A percentile compares a stretch with the other conserved stretches of the same genome.
phyloP scores from a whole-genome alignment of 2,329 filamentous ascomycete genomes.

The Gnomoniopsis smithogilvyi region DNA sequence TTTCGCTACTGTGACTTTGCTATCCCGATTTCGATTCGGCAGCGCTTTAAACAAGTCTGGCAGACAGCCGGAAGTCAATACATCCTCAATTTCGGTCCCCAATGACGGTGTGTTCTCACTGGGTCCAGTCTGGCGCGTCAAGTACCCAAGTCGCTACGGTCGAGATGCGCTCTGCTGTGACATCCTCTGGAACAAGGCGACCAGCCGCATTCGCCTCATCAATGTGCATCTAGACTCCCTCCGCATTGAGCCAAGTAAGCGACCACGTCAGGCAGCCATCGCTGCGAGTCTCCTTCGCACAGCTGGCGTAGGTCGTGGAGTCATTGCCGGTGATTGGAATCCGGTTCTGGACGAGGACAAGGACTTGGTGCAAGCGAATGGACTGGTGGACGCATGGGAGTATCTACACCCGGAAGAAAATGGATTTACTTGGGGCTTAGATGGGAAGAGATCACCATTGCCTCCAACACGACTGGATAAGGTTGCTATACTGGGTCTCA shows the following conservation, averaged over 20 bases:
- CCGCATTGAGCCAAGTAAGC: constrained; percentile 24
- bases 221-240: constrained; percentile 39
- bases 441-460: constrained; percentile 27
- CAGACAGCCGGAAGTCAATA: not conserved
- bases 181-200: constrained; percentile 23
- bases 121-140: constrained; percentile 30
- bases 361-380: constrained; percentile 27
- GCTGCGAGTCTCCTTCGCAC: constrained; percentile 23
- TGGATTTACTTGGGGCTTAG: constrained; percentile 36
- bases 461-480: constrained; percentile 35
- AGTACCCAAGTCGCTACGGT: constrained; percentile 28
- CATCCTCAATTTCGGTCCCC: too few relatives aligned
- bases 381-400: constrained; percentile 33
- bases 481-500: too few relatives aligned
- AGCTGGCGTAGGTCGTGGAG: constrained; percentile 23
- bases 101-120: too few relatives aligned
- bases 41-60: not conserved
- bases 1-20: constrained; percentile 27
- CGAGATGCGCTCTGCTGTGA: constrained; percentile 35
- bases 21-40: constrained; percentile 27
- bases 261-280: constrained; percentile 29
- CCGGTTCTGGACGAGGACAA: constrained; percentile 33
- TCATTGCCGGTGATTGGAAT: constrained; percentile 40
- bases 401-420: constrained; percentile 24
- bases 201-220: constrained; percentile 26